Evolutionary conservation across 2,329 filamentous ascomycete genomes (phyloP), one percentile per base, ranked within the genome.

Genomic region (Calonectria pseudoturangicola): DNA sequence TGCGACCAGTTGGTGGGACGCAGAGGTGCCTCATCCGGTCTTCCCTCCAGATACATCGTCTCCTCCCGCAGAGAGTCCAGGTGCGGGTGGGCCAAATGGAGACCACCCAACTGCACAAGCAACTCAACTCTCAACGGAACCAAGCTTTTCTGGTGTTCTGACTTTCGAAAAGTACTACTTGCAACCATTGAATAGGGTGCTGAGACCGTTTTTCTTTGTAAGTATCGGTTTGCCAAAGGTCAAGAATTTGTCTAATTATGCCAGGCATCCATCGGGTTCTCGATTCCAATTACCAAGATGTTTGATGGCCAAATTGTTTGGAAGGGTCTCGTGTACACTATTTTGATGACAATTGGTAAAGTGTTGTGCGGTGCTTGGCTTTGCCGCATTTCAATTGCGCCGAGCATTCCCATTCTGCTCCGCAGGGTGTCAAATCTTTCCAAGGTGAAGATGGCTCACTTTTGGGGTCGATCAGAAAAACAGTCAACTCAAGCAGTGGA

Each of bases 201-300:
- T 96, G 0, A 91, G 91, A 63, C 93, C 94, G 0, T 88, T 95
- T 70, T 95, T 96, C 83, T 96, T 96, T 78, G 93, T 90, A 79
- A 82, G 89, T 73, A 2, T 0, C 9, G 3, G 21, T 7, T 15
- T 5, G 2, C 8, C 6, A 1, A 12, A 2, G 13, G 41, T 1
- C 30, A 33, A 33, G 6, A 21, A 36, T 48, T 6, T 73, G 27
- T 2, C 51, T 77, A 45, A 70, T 47, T 2, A 0, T 0, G 2
- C 0, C 21, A 88, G 87, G 87, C 89, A 0, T 91, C 89, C 0
- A 93, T 96, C 43, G 94, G 94, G 0, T 96, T 96, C 80, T 92
- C 94, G 0, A 93, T 97, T 1, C 94, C 94, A 0, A 92, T 96
- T 36, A 90, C 89, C 0, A 84, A 90, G 7, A 91, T 97, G 87